These are phyloP conservation scores for Fusarium compactum DNA, from an alignment of 2,329 filamentous ascomycete genomes.

Conservation along the genomic window DNA sequence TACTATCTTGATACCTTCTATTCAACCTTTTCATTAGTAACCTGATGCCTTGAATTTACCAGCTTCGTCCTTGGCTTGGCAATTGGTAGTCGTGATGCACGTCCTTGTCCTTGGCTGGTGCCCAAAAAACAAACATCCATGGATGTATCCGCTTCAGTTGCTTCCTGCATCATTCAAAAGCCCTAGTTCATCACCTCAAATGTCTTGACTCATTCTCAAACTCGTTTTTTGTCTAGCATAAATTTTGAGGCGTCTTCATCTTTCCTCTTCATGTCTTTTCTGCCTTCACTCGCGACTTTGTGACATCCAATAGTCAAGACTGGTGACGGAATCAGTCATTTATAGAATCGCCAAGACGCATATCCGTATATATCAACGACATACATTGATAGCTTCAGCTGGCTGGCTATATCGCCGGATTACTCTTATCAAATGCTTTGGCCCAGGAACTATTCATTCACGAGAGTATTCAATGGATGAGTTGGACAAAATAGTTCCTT, in stretches of 20 bases:
- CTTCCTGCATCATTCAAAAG: conserved; percentile 14
- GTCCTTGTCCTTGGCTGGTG: conserved; percentile 16
- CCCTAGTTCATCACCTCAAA: background rate
- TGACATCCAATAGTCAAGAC: background rate
- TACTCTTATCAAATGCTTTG: background rate
- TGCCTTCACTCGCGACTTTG: background rate
- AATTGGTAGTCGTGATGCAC: conserved; percentile 29
- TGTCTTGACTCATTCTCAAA: background rate
- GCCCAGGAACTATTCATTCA: background rate
- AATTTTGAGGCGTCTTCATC: background rate
- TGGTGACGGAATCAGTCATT: conserved; percentile 7
- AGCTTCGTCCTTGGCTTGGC: conserved; percentile 12
- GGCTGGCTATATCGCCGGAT: background rate
- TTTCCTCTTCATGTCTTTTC: background rate
- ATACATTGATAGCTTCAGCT: background rate
- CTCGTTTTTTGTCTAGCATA: background rate
- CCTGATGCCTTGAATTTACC: background rate
- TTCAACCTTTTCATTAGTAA: background rate
- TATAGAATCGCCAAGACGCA: background rate
- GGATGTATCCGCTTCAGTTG: conserved; percentile 8
- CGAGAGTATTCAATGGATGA: background rate
- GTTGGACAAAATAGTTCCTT: background rate
- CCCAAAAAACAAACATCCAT: conserved; percentile 16
- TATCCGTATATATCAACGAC: background rate
- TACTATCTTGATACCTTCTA: background rate